Percentiles rank a stretch among this genome's conserved stretches.
Evolutionary conservation across 2,329 filamentous ascomycete species (phyloP).

Genomic region (Venturia pyrina): DNA sequence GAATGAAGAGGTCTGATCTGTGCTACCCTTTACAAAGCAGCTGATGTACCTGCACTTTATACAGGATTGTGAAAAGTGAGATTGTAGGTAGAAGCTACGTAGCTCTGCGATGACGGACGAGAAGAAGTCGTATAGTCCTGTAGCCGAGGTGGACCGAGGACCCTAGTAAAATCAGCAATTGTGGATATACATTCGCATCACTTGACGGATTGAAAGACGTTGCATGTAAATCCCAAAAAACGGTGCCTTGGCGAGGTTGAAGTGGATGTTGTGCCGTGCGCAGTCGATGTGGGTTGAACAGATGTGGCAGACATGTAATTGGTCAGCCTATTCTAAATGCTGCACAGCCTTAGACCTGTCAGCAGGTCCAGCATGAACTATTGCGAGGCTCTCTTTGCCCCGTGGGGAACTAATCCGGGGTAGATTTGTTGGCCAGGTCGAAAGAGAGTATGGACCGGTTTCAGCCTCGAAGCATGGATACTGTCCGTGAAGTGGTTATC

Average conservation of each 20-base stretch:
- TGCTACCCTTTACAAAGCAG: neutral
- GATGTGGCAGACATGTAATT: neutral
- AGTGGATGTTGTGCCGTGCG: neutral
- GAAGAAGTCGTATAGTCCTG: neutral
- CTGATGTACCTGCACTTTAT: neutral
- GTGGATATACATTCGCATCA: neutral
- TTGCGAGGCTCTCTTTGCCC: neutral
- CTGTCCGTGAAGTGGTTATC: too few species aligned
- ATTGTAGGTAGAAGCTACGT: neutral
- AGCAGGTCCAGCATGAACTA: neutral
- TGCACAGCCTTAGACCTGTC: neutral
- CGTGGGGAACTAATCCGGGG: neutral
- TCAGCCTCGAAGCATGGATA: too few species aligned
- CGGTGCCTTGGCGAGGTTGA: constrained; percentile 2
- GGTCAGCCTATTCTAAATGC: neutral
- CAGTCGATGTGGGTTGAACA: neutral
- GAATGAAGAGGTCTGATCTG: neutral
- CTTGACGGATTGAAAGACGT: neutral
- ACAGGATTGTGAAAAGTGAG: neutral
- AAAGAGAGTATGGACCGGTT: neutral
- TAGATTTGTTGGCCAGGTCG: neutral
- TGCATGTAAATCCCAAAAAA: neutral
- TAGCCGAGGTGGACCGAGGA: constrained; percentile 2
- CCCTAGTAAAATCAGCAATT: neutral
- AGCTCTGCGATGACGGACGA: constrained; percentile 5